Evolutionary conservation across 495 filamentous ascomycete genomes (phyloP).

Genomic region (Trichoderma orchidacearum): DNA sequence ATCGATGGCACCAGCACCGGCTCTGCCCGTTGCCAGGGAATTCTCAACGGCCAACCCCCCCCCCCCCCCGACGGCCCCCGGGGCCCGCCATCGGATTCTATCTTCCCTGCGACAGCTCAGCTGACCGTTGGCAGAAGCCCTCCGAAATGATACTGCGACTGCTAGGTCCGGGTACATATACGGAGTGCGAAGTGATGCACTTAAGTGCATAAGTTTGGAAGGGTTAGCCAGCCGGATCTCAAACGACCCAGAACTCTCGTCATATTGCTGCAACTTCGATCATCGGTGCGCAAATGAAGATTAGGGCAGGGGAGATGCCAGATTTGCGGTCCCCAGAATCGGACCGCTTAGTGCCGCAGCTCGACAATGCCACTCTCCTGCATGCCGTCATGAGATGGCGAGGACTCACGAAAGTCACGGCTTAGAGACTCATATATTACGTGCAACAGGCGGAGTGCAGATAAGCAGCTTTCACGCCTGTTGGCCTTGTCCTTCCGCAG

Average conservation of each 20-base stretch:
- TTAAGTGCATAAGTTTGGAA: neutral
- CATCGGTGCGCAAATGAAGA: neutral
- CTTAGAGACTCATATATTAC: too few relatives aligned
- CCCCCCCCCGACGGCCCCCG: too few relatives aligned
- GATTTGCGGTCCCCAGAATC: neutral
- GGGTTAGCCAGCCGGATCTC: neutral
- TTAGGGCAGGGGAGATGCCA: neutral
- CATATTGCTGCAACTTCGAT: neutral
- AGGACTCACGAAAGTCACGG: too few relatives aligned
- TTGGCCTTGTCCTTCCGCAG: too few relatives aligned
- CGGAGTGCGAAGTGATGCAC: too few relatives aligned
- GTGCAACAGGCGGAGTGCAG: too few relatives aligned
- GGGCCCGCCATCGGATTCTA: neutral
- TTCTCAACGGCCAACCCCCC: too few relatives aligned
- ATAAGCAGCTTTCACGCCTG: too few relatives aligned
- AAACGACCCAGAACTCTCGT: neutral
- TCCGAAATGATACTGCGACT: neutral
- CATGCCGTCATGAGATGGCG: neutral
- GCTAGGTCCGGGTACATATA: too few relatives aligned
- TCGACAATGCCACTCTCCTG: neutral
- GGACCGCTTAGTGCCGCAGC: neutral
- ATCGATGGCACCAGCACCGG: too few relatives aligned
- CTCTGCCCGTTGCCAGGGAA: too few relatives aligned
- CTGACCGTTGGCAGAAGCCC: neutral
- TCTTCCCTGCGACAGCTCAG: neutral